Base-by-base conservation (phyloP, 306 rosid species). In the Sphenostylis stenocarpa region DNA sequence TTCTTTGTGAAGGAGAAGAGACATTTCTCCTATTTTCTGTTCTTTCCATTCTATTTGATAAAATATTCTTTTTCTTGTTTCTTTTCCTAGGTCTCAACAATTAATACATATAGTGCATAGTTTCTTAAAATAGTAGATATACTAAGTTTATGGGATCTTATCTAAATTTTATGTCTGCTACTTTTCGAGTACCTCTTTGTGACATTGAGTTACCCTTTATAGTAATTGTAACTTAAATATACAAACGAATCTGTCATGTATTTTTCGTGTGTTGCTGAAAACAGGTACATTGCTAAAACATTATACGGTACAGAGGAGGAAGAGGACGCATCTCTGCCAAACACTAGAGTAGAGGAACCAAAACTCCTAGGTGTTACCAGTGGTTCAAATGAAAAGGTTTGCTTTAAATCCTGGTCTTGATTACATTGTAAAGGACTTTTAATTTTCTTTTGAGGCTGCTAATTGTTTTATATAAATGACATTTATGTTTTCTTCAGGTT, bases 231-330 rank as follows among this genome's bases (percentile, higher is more conserved):
- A 45, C 45, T 44, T 28, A 61, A 65, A 65, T 70, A 41, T 75
- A 10, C 36, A 38, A 52, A 53, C 48, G 31, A 48, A 26, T 61
- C 41, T 28, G 56, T 70, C 20, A 69, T 31, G 70, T 21, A 57
- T 69, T 19, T 57, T 69, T 67, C 48, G 51, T 74, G 69, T 64
- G 65, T 86, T 87, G 75, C 72, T 79, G 72, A 64, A 70, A 81
- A 79, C 82, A 95, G 99, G 86, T 88, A 91, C 71, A 96, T 96
- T 72, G 99, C 98, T 34, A 92, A 84, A 87, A 92, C 91, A 47
- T 77, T 89, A 78, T 92, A 83, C 28, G 88, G 91, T 58, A 84
- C 81, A 11, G 96, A 95, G 15, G 97, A 92, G 63, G 97, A 95
- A 6, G 92, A 86, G 12, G 97, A 65, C 49, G 34, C 77, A 53